Conservation (phyloP, 2,329 filamentous ascomycete species). For the Pezicula carpinea region DNA sequence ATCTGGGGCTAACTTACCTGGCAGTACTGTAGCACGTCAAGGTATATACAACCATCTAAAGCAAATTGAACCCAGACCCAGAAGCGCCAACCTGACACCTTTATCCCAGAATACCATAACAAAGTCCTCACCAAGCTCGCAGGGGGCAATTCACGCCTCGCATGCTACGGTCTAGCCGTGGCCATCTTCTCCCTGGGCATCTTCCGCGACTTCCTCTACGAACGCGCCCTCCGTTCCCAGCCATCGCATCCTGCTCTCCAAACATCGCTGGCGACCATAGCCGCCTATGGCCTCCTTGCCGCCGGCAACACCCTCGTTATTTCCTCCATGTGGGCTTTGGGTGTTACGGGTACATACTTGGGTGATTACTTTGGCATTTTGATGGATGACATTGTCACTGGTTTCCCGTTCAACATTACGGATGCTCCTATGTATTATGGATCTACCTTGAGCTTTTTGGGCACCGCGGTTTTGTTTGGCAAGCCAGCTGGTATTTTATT, state of each 20-base stretch:
- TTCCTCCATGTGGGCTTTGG: slow-evolving; percentile 84
- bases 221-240: slow-evolving; percentile 70
- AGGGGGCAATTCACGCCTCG: slow-evolving; percentile 68
- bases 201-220: slow-evolving; percentile 82
- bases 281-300: slow-evolving; percentile 68
- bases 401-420: slow-evolving; percentile 92
- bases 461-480: slow-evolving; percentile 76
- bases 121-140: slow-evolving; percentile 86
- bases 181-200: slow-evolving; percentile 92
- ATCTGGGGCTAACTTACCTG: background rate
- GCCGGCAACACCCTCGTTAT: slow-evolving; percentile 81
- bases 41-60: slow-evolving; percentile 44
- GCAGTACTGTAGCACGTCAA: slow-evolving; percentile 76
- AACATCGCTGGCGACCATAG: slow-evolving; percentile 50
- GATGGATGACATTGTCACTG: slow-evolving; percentile 90
- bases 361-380: slow-evolving; percentile 99
- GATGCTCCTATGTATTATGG: slow-evolving; percentile 96
- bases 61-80: slow-evolving; percentile 18
- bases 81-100: slow-evolving; percentile 7
- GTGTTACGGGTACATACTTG: slow-evolving; percentile 91
- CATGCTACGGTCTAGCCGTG: slow-evolving; percentile 84
- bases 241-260: slow-evolving; percentile 72
- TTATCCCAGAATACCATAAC: slow-evolving; percentile 75
- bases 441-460: slow-evolving; percentile 86
- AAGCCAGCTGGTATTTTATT: slow-evolving; percentile 82